phyloP scores from a whole-genome alignment of 129 eudicot species.

The Flaveria linearis region DNA sequence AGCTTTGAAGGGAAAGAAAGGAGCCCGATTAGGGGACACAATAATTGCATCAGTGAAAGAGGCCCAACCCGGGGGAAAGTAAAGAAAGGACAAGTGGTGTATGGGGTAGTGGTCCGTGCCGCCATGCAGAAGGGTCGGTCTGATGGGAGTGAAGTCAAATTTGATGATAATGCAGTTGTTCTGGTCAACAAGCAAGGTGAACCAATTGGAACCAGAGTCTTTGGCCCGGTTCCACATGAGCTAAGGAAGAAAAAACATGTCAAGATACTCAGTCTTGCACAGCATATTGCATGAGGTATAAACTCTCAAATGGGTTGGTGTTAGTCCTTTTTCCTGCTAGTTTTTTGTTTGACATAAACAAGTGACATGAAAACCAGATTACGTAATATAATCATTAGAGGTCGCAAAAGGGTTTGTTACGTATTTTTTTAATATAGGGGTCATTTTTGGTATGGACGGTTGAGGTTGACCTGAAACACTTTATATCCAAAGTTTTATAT shows the following conservation, averaged over 20 bases:
- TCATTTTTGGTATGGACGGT: too few species aligned
- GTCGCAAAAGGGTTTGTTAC: too few species aligned
- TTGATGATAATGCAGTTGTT: conserved; percentile 87
- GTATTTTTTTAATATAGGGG: too few species aligned
- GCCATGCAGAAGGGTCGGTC: conserved; percentile 82
- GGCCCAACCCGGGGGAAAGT: conserved; percentile 78
- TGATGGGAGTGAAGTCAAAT: conserved; percentile 85
- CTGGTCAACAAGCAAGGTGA: conserved; percentile 84
- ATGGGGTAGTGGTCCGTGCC: conserved; percentile 86
- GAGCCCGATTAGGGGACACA: conserved; percentile 80
- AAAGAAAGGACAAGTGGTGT: conserved; percentile 76
- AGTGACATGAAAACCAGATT: background rate
- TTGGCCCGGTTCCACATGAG: conserved; percentile 94
- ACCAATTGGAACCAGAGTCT: conserved; percentile 84
- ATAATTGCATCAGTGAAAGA: conserved; percentile 84
- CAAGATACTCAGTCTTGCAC: conserved; percentile 90
- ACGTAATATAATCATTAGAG: background rate
- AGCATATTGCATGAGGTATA: conserved; percentile 62
- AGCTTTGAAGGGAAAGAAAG: conserved; percentile 65
- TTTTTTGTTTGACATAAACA: background rate
- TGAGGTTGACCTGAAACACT: too few species aligned
- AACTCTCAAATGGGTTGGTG: background rate
- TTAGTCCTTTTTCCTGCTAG: background rate
- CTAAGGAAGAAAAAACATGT: conserved; percentile 75
- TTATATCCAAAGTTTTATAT: too few species aligned